Conservation (phyloP, 2,329 filamentous ascomycete genomes). For the Exophiala sideris region DNA sequence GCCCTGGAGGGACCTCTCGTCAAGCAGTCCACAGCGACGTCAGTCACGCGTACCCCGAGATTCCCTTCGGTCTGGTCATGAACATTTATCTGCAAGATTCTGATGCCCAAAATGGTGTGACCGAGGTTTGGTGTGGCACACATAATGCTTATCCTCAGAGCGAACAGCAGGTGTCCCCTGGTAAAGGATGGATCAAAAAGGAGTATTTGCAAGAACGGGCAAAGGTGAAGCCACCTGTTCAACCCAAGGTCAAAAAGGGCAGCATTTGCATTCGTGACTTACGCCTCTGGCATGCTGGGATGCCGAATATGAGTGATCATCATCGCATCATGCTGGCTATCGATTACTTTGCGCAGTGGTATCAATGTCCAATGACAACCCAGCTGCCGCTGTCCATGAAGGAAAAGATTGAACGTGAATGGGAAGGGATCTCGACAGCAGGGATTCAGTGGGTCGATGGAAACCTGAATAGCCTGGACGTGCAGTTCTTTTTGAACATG, state of each 20-base stretch:
- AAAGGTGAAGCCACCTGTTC: constrained; percentile 34
- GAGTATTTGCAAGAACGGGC: constrained; percentile 34
- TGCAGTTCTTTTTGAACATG: constrained; percentile 18
- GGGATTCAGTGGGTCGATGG: constrained; percentile 18
- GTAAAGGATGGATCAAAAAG: constrained; percentile 31
- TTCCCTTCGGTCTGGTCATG: constrained; percentile 47
- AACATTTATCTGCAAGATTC: constrained; percentile 48
- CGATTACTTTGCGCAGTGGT: constrained; percentile 28
- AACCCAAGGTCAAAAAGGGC: constrained; percentile 46
- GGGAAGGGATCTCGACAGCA: constrained; percentile 13
- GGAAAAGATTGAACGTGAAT: constrained; percentile 12
- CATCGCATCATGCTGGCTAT: constrained; percentile 47
- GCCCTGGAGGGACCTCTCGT: constrained; percentile 33
- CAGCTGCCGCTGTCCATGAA: constrained; percentile 15
- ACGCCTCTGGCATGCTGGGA: constrained; percentile 61
- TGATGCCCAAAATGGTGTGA: constrained; percentile 45
- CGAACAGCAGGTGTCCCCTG: constrained; percentile 38
- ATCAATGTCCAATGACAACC: constrained; percentile 20
- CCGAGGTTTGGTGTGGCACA: constrained; percentile 51
- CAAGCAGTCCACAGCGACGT: constrained; percentile 44
- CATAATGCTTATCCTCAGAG: constrained; percentile 38
- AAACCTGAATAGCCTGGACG: constrained; percentile 11
- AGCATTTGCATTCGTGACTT: constrained; percentile 58
- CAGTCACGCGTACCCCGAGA: constrained; percentile 45
- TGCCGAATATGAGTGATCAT: constrained; percentile 51